phyloP scores from a whole-genome alignment of 768 basidiomycete species.

The Ramaria sp. region DNA sequence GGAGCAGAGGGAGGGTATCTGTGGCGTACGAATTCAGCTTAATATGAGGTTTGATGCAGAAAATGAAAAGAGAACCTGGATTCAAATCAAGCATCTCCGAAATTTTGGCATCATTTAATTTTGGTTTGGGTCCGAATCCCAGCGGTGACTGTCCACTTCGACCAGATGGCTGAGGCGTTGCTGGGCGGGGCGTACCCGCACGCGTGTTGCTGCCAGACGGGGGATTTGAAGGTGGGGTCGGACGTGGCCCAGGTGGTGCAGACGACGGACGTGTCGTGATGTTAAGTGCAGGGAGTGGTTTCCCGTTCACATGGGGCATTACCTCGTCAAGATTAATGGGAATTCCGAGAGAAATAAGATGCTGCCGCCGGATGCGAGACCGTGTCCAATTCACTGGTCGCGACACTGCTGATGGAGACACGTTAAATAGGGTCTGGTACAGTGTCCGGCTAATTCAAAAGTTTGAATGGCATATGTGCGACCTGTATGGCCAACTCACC shows the following conservation, averaged over 20 bases:
- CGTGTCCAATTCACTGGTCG: constrained; percentile 92
- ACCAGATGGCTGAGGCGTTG: constrained; percentile 26
- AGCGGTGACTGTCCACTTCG: constrained; percentile 12
- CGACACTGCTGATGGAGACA: constrained; percentile 56
- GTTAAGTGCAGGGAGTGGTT: constrained; percentile 66
- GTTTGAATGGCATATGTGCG: not conserved
- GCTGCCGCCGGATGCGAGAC: constrained; percentile 81
- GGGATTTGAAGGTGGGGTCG: constrained; percentile 23
- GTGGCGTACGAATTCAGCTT: constrained; percentile 4
- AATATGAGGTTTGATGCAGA: not conserved
- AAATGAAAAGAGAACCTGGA: constrained; percentile 34
- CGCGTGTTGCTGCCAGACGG: constrained; percentile 38
- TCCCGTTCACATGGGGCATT: constrained; percentile 52
- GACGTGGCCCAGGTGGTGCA: constrained; percentile 56
- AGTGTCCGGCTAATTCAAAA: constrained; percentile 53
- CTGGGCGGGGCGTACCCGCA: constrained; percentile 36
- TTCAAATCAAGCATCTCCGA: constrained; percentile 54
- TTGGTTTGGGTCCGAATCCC: constrained; percentile 61
- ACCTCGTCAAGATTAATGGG: constrained; percentile 95
- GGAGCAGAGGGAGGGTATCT: constrained; percentile 69
- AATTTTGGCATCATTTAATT: constrained; percentile 57
- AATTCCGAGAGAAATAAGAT: constrained; percentile 83
- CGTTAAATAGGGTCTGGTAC: constrained; percentile 54
- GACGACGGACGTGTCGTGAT: constrained; percentile 78
- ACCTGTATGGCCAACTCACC: constrained; percentile 34